Conservation (phyloP, 164 flowering plant genomes). For the Tetracentron sinense region DNA sequence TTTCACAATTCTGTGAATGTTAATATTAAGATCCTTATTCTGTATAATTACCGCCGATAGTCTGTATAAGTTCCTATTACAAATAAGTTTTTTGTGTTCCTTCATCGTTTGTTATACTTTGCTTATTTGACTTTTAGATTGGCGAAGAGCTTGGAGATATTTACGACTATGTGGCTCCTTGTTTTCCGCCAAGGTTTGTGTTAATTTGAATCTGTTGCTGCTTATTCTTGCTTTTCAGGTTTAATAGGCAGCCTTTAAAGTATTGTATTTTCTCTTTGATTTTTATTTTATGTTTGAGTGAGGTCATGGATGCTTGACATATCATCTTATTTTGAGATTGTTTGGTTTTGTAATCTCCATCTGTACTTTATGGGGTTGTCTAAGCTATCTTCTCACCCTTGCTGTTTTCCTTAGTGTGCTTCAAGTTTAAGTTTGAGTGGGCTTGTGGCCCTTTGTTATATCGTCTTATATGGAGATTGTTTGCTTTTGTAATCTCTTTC, state of each 20-base stretch:
- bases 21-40: too few relatives aligned
- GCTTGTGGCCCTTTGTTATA: too few relatives aligned
- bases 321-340: too few relatives aligned
- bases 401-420: too few relatives aligned
- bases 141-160: conserved; percentile 99
- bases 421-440: background rate
- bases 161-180: conserved; percentile 95
- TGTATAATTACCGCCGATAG: background rate
- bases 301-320: too few relatives aligned
- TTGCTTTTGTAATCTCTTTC: too few relatives aligned
- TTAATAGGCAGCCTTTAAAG: background rate
- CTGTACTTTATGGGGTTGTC: too few relatives aligned
- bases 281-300: background rate
- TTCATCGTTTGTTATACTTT: background rate
- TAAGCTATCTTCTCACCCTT: too few relatives aligned
- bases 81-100: background rate
- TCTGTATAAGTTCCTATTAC: background rate
- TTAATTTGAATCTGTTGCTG: background rate
- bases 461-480: too few relatives aligned
- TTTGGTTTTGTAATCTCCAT: too few relatives aligned
- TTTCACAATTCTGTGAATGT: too few relatives aligned
- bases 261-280: too few relatives aligned
- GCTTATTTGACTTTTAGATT: conserved; percentile 44
- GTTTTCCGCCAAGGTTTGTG: conserved; percentile 98
- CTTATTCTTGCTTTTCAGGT: background rate